These are phyloP conservation scores for Apiospora phragmitis DNA, from an alignment of 2,329 filamentous ascomycete genomes.

Conservation along the genomic window DNA sequence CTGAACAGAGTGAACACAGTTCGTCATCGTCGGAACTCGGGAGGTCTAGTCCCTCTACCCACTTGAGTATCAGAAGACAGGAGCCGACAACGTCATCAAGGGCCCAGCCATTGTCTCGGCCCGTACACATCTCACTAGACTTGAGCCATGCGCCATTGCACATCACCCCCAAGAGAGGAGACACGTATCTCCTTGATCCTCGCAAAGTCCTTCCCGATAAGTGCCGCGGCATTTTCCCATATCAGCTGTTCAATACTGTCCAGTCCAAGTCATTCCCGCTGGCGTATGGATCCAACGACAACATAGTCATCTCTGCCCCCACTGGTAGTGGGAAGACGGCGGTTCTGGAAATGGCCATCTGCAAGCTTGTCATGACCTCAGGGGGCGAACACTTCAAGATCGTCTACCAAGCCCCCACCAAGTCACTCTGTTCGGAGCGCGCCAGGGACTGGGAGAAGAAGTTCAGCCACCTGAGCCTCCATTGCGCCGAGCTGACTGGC, in stretches of 20 bases:
- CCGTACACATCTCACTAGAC: constrained; percentile 22
- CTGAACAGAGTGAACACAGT: constrained; percentile 20
- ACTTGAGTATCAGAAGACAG: constrained; percentile 22
- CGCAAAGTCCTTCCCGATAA: constrained; percentile 64
- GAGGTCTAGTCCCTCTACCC: constrained; percentile 30
- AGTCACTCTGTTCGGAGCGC: constrained; percentile 77
- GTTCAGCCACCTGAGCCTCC: constrained; percentile 66
- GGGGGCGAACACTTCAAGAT: constrained; percentile 70
- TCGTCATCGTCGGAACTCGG: constrained; percentile 24
- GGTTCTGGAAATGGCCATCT: constrained; percentile 80
- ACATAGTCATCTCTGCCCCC: constrained; percentile 77
- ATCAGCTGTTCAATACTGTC: constrained; percentile 75
- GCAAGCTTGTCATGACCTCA: constrained; percentile 61
- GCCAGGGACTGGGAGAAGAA: constrained; percentile 77
- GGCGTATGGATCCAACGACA: constrained; percentile 69
- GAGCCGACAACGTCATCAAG: constrained; percentile 12
- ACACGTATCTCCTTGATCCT: constrained; percentile 41
- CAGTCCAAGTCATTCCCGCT: constrained; percentile 76
- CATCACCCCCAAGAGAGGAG: constrained; percentile 38
- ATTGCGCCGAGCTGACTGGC: constrained; percentile 77
- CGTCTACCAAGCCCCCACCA: constrained; percentile 83
- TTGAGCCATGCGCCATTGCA: constrained; percentile 26
- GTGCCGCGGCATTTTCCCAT: constrained; percentile 70
- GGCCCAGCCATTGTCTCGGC: constrained; percentile 10
- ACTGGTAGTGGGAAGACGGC: constrained; percentile 86